Evolutionary conservation across 164 flowering plant genomes (phyloP), one percentile per base, ranked within the genome.

Genomic region (Aristolochia californica): DNA sequence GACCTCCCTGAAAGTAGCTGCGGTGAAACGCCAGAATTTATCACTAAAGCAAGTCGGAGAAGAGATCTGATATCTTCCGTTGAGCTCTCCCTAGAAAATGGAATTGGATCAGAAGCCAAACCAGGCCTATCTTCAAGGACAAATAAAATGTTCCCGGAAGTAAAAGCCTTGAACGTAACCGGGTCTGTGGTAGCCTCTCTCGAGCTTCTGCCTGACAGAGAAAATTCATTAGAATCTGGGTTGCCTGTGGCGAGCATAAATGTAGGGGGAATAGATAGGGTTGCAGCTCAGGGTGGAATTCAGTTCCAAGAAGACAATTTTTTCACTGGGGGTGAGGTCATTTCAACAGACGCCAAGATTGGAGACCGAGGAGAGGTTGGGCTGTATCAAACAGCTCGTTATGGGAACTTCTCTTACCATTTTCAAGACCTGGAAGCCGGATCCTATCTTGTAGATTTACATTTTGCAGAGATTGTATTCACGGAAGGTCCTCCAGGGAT

Each of bases 1-100:
- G 87, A 79, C 53, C 63, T 77, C 15, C 66, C 75, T 5, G 24
- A 45, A 25, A 58, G 25, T 16, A 45, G 57, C 9, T 58, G 40
- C 52, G 76, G 59, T 59, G 75, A 74, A 57, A 80, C 85, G 16
- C 77, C 78, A 20, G 78, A 73, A 13, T 71, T 62, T 21, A 66
- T 67, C 56, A 66, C 53, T 53, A 74, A 64, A 9, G 45, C 44
- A 15, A 26, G 23, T 22, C 43, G 53, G 13, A 64, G 66, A 47
- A 65, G 40, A 34, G 40, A 66, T 54, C 17, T 53, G 47, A 62
- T 52, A 24, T 24, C 56, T 21, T 75, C 80, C 26, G 49, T 72
- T 58, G 85, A 80, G 62, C 66, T 87, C 43, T 87, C 95, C 22
- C 61, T 84, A 28, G 91, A 84, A 62, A 74, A 83, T 59, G 86